Base-by-base conservation (phyloP, 495 filamentous ascomycete species). In the Neurospora sp. region DNA sequence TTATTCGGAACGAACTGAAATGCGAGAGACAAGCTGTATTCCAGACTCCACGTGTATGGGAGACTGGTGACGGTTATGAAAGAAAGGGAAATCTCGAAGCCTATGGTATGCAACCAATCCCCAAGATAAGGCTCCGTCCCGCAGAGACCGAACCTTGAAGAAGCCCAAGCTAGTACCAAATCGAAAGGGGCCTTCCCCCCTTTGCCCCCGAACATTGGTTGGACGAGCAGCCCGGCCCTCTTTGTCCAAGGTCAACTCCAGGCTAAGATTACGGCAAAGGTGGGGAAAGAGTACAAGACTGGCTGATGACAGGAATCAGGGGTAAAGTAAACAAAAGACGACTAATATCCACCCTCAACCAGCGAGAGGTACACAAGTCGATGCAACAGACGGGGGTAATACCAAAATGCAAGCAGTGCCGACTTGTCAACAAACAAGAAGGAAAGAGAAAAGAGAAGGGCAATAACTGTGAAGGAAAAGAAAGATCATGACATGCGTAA, bases 341-440 rank as follows among this genome's bases (percentile, higher is more conserved):
- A 18, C 31, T 14, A 65, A 35, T 3, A 65, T 35, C 27, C 27
- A 65, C 27, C 14, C 47, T 45, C 44, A 10, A 0, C 44, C 44
- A 47, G 44, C 44, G 44, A 47, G 44, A 47, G 44, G 18, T 9
- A 4, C 4, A 0, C n/a, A 20, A 7, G 1, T 47, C 22, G 53
- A 14, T 69, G 31, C 53, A 72, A 72, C 71, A 69, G 22, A 69
- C 71, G 38, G 71, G 39, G 53, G 53, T 40, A 69, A 39, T 40
- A 18, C 47, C 71, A 69, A 68, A 72, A 69, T 39, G 68, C 68
- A 69, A 41, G 0, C 3, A 31, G 35, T 20, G 1, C 68, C 6
- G 3, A 38, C 27, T n/a, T n/a, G n/a, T n/a, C n/a, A n/a, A n/a
- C n/a, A n/a, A n/a, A n/a, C n/a, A n/a, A n/a, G n/a, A n/a, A n/a